Base-by-base conservation (phyloP, 176 grass and related monocot species). In the Triticum turgidum region DNA sequence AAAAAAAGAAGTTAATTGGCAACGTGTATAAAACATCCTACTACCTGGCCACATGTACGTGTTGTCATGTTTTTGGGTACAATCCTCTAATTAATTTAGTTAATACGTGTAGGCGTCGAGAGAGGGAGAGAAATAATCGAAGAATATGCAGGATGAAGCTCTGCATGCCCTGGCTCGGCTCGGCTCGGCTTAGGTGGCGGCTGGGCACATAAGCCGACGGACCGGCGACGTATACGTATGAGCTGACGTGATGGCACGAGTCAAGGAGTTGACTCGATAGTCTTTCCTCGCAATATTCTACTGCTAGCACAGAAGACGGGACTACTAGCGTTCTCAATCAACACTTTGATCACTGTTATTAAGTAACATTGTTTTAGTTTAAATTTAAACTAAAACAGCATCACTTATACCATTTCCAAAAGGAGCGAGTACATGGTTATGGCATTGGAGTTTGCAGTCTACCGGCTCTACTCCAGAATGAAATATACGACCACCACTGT, bases 231-330 rank as follows among this genome's bases (percentile, higher is more conserved):
- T 21, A 52, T 21, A 52, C 73, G 73, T 88, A 73, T 82, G 82
- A 58, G 86, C 15, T 91, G 71, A 91, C 89, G 78, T 6, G 7
- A 71, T n/a, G 76, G 44, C 76, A 77, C 15, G 82, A 51, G 89
- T 91, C 89, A 88, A 91, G 67, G 38, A 14, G 76, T 88, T 91
- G 81, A 91, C 81, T 69, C 29, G 61, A 51, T 81, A 80, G 88
- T 77, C 76, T 83, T 74, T 78, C 24, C 65, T 82, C 49, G 21
- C 61, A 11, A 0, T 64, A 54, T 14, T 49, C 45, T 49, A 13
- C 45, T 49, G 45, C 45, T 54, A 54, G 51, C 51, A 6, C 14
- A 52, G 49, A 47, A 47, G 45, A 13, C 45, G 1, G 14, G 5
- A 52, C 49, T 5, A 52, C 13, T 15, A 17, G 49, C 49, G 49